Evolutionary conservation across 352 stramenopile genomes (phyloP), one percentile per base, ranked within the genome.

Genomic region (Globisporangium splendens): DNA sequence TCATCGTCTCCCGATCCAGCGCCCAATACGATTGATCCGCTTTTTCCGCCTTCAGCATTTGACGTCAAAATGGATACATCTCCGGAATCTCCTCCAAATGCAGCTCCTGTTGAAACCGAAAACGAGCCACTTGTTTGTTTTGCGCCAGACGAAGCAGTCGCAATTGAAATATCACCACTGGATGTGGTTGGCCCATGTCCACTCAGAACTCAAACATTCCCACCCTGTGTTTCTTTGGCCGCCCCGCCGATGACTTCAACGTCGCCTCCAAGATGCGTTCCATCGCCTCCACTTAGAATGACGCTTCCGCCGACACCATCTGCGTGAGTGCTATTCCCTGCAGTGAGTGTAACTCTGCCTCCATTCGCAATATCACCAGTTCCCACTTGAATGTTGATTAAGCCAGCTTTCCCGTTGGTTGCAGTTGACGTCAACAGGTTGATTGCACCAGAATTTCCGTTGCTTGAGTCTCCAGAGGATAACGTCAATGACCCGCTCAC

Each of bases 31-130:
- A 61, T 61, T 10, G 54, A 61, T 5, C 54, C 54, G 17, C 46
- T 47, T 12, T 22, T n/a, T n/a, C 72, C 59, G 20, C 44, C 44
- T 31, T 31, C 28, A 35, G 69, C 64, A 17, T 24, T n/a, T 15
- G 59, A 66, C 10, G 69, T 74, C 17, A 52, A 54, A 43, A 78
- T 65, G 4, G 56, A 71, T 52, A 78, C 68, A 8, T 63, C 41
- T 14, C 72, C 72, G 3, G 69, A 76, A 58, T 64, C 54, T 8
- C 61, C 67, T 28, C 69, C 72, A 55, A 56, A 64, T 5, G 57
- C 50, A 50, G 46, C 10, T 28, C 68, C 68, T 20, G 65, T 65
- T 12, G 43, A 61, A 17, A 75, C 20, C 24, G 28, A 51, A 8
- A 75, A 10, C 1, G 49, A 46, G 0, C 68, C 68, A 50, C 61